Conservation (phyloP, 768 basidiomycete species). For the Psilocybe tampanensis region DNA sequence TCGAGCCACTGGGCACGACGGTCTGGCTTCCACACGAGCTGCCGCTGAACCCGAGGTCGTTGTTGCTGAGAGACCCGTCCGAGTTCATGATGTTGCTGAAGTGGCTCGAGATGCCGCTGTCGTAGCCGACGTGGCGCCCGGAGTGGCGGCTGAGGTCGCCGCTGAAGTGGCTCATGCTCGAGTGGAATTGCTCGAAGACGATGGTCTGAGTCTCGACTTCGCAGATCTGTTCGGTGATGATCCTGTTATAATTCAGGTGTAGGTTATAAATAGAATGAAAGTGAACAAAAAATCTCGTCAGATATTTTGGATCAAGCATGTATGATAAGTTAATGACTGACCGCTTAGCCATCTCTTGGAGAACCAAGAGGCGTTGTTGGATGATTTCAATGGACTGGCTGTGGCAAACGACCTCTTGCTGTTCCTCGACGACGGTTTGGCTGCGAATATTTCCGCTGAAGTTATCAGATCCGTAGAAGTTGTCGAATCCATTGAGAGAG, state of each 20-base stretch:
- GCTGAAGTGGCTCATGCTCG: constrained; percentile 37
- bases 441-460: constrained; percentile 36
- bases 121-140: constrained; percentile 38
- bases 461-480: constrained; percentile 47
- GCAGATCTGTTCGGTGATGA: constrained; percentile 48
- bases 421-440: constrained; percentile 30
- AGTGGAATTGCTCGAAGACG: constrained; percentile 43
- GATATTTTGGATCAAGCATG: no score
- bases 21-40: constrained; percentile 36
- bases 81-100: constrained; percentile 31
- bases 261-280: no score
- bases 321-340: constrained; percentile 11
- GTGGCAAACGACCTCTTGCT: constrained; percentile 42
- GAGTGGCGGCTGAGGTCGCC: constrained; percentile 40
- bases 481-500: constrained; percentile 41
- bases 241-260: constrained; percentile 27
- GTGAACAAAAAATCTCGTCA: no score
- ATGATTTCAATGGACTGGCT: constrained; percentile 39
- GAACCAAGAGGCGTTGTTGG: constrained; percentile 47
- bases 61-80: constrained; percentile 38
- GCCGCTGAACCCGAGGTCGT: constrained; percentile 43
- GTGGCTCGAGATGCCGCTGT: constrained; percentile 36
- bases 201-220: constrained; percentile 52
- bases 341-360: constrained; percentile 50
- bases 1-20: constrained; percentile 36